Conservation (phyloP, 1,284 basidiomycete species). For the Meripilus lineatus region DNA sequence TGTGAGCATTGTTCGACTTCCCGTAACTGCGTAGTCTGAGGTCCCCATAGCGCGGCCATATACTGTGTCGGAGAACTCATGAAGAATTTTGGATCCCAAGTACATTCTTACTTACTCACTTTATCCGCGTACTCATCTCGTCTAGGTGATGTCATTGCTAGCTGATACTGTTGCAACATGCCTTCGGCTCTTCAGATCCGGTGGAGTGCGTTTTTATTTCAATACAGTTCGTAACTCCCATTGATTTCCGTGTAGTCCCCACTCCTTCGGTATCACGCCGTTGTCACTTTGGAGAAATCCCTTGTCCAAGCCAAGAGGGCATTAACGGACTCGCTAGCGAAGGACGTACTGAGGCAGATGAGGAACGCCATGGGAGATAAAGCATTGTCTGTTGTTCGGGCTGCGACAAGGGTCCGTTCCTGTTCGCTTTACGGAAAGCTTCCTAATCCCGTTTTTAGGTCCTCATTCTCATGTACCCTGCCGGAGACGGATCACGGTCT, state of each 20-base stretch:
- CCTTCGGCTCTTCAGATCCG: constrained; percentile 66
- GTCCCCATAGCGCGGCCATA: constrained; percentile 56
- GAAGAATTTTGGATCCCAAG: constrained; percentile 78
- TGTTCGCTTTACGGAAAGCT: constrained; percentile 1
- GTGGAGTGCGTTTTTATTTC: constrained; percentile 45
- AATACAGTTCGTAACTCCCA: background rate
- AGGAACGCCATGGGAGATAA: constrained; percentile 77
- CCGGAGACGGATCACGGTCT: constrained; percentile 48
- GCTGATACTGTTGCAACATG: constrained; percentile 71
- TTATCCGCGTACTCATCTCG: background rate
- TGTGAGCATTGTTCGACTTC: constrained; percentile 2
- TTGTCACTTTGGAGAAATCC: constrained; percentile 74
- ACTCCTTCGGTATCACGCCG: constrained; percentile 79
- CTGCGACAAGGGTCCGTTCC: constrained; percentile 64
- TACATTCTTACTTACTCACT: constrained; percentile 26
- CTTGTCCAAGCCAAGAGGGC: constrained; percentile 78
- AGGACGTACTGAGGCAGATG: constrained; percentile 86
- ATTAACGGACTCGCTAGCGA: constrained; percentile 72
- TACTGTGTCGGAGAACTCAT: constrained; percentile 89
- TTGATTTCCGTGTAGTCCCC: background rate
- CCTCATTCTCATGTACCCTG: constrained; percentile 58
- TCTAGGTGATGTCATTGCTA: constrained; percentile 92
- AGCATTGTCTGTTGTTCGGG: constrained; percentile 83
- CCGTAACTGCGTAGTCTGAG: constrained; percentile 5
- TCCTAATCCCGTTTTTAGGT: constrained; percentile 38